Evolutionary conservation across 805 yeast species (phyloP).

Genomic region (Pichia membranifaciens): DNA sequence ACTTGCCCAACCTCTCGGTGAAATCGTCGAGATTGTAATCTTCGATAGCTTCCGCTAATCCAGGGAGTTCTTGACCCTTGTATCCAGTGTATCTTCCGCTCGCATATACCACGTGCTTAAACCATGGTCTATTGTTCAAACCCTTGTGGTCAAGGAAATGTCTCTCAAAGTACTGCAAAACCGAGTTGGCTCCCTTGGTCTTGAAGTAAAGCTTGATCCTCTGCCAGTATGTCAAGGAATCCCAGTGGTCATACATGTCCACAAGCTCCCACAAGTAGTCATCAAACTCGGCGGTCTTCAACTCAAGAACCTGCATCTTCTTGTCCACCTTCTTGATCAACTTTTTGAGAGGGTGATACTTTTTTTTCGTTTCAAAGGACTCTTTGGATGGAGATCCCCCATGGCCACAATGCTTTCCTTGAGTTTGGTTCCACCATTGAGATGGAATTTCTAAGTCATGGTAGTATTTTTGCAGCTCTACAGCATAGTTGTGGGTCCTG

Average conservation of each 20-base stretch:
- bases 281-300: constrained; percentile 27
- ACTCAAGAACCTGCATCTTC: constrained; percentile 23
- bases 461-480: constrained; percentile 46
- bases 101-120: constrained; percentile 53
- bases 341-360: background rate
- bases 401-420: background rate
- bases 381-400: background rate
- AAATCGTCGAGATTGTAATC: constrained; percentile 36
- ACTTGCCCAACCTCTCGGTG: constrained; percentile 20
- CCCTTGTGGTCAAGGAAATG: constrained; percentile 43
- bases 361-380: background rate
- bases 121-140: constrained; percentile 48
- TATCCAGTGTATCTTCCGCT: constrained; percentile 58
- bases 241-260: constrained; percentile 19
- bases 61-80: constrained; percentile 53
- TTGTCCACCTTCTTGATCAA: constrained; percentile 26
- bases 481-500: constrained; percentile 43
- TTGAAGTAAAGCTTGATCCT: constrained; percentile 25
- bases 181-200: constrained; percentile 32
- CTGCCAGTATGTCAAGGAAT: constrained; percentile 22
- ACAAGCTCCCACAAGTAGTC: constrained; percentile 18
- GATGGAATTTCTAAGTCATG: constrained; percentile 25
- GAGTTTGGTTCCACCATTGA: constrained; percentile 18
- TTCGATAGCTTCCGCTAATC: constrained; percentile 48
- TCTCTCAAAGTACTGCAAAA: constrained; percentile 40